phyloP scores from a whole-genome alignment of 805 yeast species.

The Cyberlindnera samutprakarnensis region DNA sequence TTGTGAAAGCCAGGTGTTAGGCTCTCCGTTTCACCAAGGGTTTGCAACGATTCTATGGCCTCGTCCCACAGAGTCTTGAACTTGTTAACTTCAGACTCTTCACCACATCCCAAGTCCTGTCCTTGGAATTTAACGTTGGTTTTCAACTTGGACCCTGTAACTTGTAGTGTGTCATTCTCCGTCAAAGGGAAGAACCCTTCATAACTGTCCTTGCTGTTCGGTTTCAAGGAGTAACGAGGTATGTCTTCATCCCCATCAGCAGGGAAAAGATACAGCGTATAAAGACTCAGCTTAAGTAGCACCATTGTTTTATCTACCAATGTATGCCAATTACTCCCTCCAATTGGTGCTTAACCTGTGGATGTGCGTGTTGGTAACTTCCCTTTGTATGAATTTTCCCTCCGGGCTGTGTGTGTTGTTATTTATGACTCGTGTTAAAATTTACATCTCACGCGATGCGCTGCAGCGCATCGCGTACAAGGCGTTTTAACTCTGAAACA shows the following conservation, averaged over 20 bases:
- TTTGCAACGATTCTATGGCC: conserved; percentile 5
- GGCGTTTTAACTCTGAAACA: no score
- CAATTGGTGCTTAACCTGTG: no score
- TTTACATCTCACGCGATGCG: no score
- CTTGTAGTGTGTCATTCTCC: conserved; percentile 1
- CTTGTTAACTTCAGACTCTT: conserved; percentile 1
- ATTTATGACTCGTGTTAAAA: no score
- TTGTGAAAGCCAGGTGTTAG: conserved; percentile 8
- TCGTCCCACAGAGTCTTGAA: conserved; percentile 8
- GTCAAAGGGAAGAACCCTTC: conserved; percentile 11
- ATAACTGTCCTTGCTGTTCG: conserved; percentile 1
- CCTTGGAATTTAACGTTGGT: conserved; percentile 4
- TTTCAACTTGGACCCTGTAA: conserved; percentile 1
- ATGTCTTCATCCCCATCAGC: conserved; percentile 21
- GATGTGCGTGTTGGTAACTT: no score
- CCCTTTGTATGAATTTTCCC: no score
- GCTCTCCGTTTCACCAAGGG: neutral
- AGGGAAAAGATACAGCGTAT: conserved; percentile 20
- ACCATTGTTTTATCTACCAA: conserved; percentile 2
- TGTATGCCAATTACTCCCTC: no score
- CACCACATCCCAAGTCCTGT: conserved; percentile 2
- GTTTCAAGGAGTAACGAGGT: conserved; percentile 21
- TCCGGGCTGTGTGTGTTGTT: no score
- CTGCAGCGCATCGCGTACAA: no score
- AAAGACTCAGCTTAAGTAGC: conserved; percentile 11